Evolutionary conservation across 2,329 filamentous ascomycete genomes (phyloP).

Genomic region (Parafenestella ontariensis): DNA sequence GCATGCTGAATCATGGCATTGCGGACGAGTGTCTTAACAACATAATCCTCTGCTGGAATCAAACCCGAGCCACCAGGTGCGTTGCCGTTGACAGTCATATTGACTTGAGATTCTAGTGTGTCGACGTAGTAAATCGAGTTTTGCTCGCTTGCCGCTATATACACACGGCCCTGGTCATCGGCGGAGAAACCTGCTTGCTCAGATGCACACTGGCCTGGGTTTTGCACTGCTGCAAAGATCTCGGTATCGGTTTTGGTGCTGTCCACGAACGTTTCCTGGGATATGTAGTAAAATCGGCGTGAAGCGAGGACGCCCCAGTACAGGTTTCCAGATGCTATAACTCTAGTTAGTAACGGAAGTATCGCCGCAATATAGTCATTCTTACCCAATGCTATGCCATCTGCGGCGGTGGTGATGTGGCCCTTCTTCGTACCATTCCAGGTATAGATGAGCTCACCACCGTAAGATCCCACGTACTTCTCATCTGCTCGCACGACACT

Average conservation of each 20-base stretch:
- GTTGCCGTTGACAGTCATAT: slow-evolving; percentile 45
- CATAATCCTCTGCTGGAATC: slow-evolving; percentile 46
- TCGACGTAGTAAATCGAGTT: slow-evolving; percentile 56
- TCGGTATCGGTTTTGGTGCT: slow-evolving; percentile 43
- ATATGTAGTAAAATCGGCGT: slow-evolving; percentile 51
- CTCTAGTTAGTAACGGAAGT: neutral
- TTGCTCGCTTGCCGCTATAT: slow-evolving; percentile 53
- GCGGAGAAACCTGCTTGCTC: slow-evolving; percentile 55
- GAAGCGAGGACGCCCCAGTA: slow-evolving; percentile 54
- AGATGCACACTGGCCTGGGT: slow-evolving; percentile 49
- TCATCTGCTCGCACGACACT: slow-evolving; percentile 49
- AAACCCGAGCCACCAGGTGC: slow-evolving; percentile 41
- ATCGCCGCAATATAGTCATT: neutral
- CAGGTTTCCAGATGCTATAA: slow-evolving; percentile 47
- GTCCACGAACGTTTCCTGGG: slow-evolving; percentile 46
- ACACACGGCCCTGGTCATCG: slow-evolving; percentile 51
- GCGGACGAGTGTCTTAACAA: slow-evolving; percentile 51
- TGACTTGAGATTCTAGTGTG: slow-evolving; percentile 44
- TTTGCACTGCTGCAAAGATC: slow-evolving; percentile 46
- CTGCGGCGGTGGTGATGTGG: slow-evolving; percentile 41
- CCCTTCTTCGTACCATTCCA: slow-evolving; percentile 48
- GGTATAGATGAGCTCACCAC: slow-evolving; percentile 42
- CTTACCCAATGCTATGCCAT: slow-evolving; percentile 48
- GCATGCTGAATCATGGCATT: slow-evolving; percentile 54
- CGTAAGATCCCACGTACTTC: slow-evolving; percentile 50